Evolutionary conservation across 495 filamentous ascomycete genomes (phyloP).

Genomic region (Aspergillus diversus): DNA sequence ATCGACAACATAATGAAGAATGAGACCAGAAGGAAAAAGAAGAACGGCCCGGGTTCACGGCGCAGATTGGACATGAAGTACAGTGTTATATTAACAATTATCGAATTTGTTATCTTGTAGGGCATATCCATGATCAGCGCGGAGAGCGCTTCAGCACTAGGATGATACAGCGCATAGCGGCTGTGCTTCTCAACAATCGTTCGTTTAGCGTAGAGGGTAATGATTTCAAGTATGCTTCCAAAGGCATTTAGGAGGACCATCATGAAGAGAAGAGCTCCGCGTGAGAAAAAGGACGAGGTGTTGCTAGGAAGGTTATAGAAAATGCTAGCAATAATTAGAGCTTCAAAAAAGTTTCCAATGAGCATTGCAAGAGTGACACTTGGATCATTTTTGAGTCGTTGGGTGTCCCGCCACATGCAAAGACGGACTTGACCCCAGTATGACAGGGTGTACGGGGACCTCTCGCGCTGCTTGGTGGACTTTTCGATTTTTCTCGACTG

Average conservation of each 20-base stretch:
- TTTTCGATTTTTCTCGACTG: constrained; percentile 26
- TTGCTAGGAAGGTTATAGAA: constrained; percentile 71
- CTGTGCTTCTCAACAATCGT: constrained; percentile 64
- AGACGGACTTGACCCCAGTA: constrained; percentile 40
- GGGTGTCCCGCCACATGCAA: constrained; percentile 45
- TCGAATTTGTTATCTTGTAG: constrained; percentile 47
- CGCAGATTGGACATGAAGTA: constrained; percentile 59
- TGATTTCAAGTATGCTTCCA: constrained; percentile 68
- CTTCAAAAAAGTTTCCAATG: constrained; percentile 70
- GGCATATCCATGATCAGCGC: constrained; percentile 60
- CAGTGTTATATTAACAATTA: constrained; percentile 50
- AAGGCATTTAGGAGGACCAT: constrained; percentile 84
- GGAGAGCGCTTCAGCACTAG: constrained; percentile 56
- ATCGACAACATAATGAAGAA: constrained; percentile 65
- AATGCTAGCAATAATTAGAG: constrained; percentile 76
- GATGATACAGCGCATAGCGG: constrained; percentile 62
- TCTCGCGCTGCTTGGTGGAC: constrained; percentile 27
- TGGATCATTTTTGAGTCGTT: constrained; percentile 63
- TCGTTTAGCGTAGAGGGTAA: constrained; percentile 55
- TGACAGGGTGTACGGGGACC: constrained; percentile 42
- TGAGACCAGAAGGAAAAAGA: constrained; percentile 72
- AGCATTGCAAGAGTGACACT: constrained; percentile 65
- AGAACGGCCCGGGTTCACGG: constrained; percentile 67
- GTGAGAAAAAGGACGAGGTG: constrained; percentile 70
- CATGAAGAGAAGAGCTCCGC: constrained; percentile 82